These are phyloP conservation scores for Nicotiana sylvestris DNA, from an alignment of 257 asterid species.

Conservation along the genomic window DNA sequence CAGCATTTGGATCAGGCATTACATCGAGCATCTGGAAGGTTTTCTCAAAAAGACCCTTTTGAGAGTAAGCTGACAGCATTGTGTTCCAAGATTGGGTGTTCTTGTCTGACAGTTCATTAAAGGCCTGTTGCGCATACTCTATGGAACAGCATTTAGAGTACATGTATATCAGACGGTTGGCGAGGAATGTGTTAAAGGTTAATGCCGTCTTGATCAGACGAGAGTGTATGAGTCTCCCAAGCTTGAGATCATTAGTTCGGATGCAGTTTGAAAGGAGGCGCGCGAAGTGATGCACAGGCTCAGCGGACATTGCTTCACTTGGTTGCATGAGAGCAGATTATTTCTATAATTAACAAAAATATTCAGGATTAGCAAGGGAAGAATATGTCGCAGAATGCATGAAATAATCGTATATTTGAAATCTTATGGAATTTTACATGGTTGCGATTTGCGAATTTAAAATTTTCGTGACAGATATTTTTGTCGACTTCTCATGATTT, in stretches of 20 bases:
- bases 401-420: neutral
- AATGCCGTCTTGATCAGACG: constrained; percentile 47
- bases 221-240: constrained; percentile 51
- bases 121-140: constrained; percentile 32
- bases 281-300: neutral
- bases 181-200: constrained; percentile 35
- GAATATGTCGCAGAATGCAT: neutral
- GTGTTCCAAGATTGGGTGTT: constrained; percentile 63
- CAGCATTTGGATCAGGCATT: constrained; percentile 66
- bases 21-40: constrained; percentile 43
- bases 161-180: constrained; percentile 49
- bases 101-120: constrained; percentile 36
- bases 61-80: constrained; percentile 28
- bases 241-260: constrained; percentile 42
- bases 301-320: constrained; percentile 11
- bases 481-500: neutral
- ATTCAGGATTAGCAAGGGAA: neutral
- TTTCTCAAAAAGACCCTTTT: constrained; percentile 28
- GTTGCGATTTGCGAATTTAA: too few relatives aligned
- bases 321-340: constrained; percentile 15
- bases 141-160: constrained; percentile 53
- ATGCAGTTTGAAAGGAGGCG: constrained; percentile 47
- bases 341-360: neutral
- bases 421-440: neutral
- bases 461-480: too few relatives aligned